Evolutionary conservation across 345 rosid genomes (phyloP).

Genomic region (Laguncularia racemosa): DNA sequence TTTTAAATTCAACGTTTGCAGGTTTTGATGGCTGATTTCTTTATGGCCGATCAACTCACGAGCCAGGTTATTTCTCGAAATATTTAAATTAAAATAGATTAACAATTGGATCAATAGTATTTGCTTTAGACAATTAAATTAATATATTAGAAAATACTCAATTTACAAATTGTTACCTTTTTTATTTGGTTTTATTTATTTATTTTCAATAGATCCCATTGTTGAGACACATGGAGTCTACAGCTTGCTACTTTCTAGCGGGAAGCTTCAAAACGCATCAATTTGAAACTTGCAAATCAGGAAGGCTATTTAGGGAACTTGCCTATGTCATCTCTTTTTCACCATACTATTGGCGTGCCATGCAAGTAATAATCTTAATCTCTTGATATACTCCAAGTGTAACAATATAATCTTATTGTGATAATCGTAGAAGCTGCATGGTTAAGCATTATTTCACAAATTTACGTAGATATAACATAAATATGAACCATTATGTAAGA

Average conservation of each 20-base stretch:
- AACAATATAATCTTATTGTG: too few species aligned
- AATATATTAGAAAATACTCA: too few species aligned
- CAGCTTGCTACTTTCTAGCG: conserved; percentile 74
- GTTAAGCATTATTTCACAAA: too few species aligned
- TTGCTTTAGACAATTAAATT: too few species aligned
- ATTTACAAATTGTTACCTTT: not conserved
- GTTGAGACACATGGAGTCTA: conserved; percentile 80
- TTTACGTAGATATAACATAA: too few species aligned
- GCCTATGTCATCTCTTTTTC: conserved; percentile 77
- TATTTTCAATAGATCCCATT: conserved; percentile 65
- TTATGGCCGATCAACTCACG: conserved; percentile 98
- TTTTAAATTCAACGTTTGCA: conserved; percentile 13
- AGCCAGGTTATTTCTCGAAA: conserved; percentile 60
- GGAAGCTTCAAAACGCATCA: conserved; percentile 65
- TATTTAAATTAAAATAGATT: not conserved
- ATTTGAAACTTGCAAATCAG: conserved; percentile 59
- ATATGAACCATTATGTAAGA: too few species aligned
- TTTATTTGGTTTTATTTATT: too few species aligned
- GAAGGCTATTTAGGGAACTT: conserved; percentile 65
- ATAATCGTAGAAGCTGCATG: too few species aligned
- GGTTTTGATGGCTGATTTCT: conserved; percentile 87
- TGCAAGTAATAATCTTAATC: conserved; percentile 54
- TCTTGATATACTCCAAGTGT: too few species aligned
- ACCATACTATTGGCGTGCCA: conserved; percentile 97
- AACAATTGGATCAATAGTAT: not conserved